phyloP scores from a whole-genome alignment of 495 filamentous ascomycete species.

The Neurospora sp. region DNA sequence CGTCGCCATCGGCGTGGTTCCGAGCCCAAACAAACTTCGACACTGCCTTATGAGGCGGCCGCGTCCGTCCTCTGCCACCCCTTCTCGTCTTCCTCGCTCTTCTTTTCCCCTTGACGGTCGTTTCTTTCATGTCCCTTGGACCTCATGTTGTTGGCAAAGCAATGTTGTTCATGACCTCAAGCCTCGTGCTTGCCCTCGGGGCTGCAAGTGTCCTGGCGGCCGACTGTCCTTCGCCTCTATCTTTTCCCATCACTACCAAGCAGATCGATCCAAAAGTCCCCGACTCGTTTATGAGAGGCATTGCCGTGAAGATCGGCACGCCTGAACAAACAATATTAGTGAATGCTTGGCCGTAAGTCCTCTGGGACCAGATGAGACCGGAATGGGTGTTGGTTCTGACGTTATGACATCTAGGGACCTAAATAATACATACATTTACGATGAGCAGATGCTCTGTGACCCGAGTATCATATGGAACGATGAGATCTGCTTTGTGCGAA shows the following conservation, averaged over 20 bases:
- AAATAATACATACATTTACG: conserved; percentile 19
- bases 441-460: conserved; percentile 10
- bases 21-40: not conserved
- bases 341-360: conserved; percentile 13
- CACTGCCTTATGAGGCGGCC: not conserved
- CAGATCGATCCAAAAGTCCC: conserved; percentile 6
- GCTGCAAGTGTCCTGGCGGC: not conserved
- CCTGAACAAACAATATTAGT: conserved; percentile 13
- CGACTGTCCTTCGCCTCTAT: not conserved
- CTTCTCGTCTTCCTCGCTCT: not conserved
- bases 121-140: not conserved
- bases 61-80: not conserved
- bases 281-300: conserved; percentile 15
- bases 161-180: not conserved
- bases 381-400: not conserved
- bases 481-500: conserved; percentile 10
- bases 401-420: conserved; percentile 5
- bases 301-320: conserved; percentile 9
- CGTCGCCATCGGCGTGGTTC: not conserved
- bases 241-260: conserved; percentile 12
- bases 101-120: not conserved
- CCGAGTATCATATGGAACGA: conserved; percentile 10
- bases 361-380: not conserved
- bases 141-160: not conserved
- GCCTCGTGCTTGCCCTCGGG: not conserved